Evolutionary conservation across 176 grass and related monocot species (phyloP).

Genomic region (Avena insularis): DNA sequence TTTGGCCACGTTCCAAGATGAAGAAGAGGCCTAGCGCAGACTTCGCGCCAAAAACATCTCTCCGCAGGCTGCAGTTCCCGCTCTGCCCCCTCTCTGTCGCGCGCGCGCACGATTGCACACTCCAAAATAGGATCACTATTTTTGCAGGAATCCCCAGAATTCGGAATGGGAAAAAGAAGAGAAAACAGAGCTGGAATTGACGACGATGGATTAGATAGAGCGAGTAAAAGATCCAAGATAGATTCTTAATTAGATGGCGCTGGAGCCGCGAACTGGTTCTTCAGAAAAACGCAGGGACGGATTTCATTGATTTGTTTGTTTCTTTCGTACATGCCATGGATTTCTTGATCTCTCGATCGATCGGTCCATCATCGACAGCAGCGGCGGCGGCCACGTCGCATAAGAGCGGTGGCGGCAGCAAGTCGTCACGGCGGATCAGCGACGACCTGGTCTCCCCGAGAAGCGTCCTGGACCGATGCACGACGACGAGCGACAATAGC

Average conservation of each 20-base stretch:
- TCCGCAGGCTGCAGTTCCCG: not conserved
- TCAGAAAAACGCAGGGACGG: not conserved
- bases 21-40: slow-evolving; percentile 32
- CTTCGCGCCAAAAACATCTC: slow-evolving; percentile 18
- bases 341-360: not conserved
- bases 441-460: slow-evolving; percentile 36
- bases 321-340: not conserved
- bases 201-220: not conserved
- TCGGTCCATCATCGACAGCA: not conserved
- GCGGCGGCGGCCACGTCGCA: not conserved
- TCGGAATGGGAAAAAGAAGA: not conserved
- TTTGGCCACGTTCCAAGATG: not conserved
- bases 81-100: not conserved
- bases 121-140: slow-evolving; percentile 7
- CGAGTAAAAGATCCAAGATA: not conserved
- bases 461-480: slow-evolving; percentile 40
- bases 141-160: not conserved
- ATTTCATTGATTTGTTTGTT: not conserved
- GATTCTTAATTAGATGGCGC: not conserved
- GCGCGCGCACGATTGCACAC: not conserved
- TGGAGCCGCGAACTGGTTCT: not conserved
- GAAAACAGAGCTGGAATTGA: not conserved
- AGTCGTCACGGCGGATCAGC: not conserved
- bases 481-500: not conserved
- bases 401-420: slow-evolving; percentile 7